Evolutionary conservation across 495 filamentous ascomycete genomes (phyloP).

Genomic region (Friedmanniomyces simplex): DNA sequence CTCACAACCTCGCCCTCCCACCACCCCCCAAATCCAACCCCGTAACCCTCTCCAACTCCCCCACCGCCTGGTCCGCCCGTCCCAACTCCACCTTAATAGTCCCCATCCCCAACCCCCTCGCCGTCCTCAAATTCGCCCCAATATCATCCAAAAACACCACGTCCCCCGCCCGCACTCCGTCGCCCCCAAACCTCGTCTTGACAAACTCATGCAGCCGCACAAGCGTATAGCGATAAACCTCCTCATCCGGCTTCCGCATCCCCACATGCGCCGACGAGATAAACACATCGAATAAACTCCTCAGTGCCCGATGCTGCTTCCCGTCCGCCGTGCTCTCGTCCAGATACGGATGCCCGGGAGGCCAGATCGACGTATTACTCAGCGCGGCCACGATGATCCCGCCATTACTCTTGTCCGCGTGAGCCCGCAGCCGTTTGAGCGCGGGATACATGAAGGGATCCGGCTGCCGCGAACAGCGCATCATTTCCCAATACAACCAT

Average conservation of each 20-base stretch:
- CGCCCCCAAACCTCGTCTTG: constrained; percentile 38
- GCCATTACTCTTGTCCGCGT: constrained; percentile 30
- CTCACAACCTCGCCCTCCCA: constrained; percentile 13
- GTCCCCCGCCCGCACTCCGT: constrained; percentile 49
- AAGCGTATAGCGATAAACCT: constrained; percentile 68
- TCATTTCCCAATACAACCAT: constrained; percentile 86
- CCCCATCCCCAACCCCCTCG: constrained; percentile 60
- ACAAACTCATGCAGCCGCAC: constrained; percentile 50
- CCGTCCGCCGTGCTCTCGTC: constrained; percentile 8
- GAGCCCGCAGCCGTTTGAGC: constrained; percentile 53
- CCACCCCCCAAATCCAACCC: constrained; percentile 48
- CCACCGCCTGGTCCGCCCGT: constrained; percentile 63
- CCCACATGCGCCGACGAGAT: constrained; percentile 78
- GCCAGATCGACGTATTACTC: constrained; percentile 80
- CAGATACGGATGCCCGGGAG: constrained; percentile 31
- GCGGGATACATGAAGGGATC: constrained; percentile 86
- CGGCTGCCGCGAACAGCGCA: constrained; percentile 55
- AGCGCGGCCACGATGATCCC: constrained; percentile 68
- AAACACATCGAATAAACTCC: constrained; percentile 25
- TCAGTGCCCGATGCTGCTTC: constrained; percentile 6
- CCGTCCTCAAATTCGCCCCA: constrained; percentile 80
- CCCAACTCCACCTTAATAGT: constrained; percentile 80
- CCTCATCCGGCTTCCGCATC: constrained; percentile 73
- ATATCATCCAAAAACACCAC: constrained; percentile 93
- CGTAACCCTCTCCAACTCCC: constrained; percentile 51